Percentiles rank a stretch among this genome's conserved stretches.
Conservation (phyloP, 108 stramenopile species). For the Nitzschia palea region DNA sequence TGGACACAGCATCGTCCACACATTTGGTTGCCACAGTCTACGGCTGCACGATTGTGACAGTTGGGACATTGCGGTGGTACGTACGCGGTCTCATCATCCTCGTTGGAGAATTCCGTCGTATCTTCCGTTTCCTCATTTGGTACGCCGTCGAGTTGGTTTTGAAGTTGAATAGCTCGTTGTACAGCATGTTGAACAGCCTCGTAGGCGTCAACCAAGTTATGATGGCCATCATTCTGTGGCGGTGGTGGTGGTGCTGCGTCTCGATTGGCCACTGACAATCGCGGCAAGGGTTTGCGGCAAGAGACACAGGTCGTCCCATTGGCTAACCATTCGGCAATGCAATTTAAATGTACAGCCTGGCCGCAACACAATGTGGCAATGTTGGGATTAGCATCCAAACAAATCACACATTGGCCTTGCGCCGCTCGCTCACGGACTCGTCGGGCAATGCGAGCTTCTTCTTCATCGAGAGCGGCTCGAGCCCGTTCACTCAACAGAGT, state of each 20-base stretch:
- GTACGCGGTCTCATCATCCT: neutral
- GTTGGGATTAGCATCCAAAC: constrained; percentile 43
- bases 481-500: constrained; percentile 16
- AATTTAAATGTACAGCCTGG: constrained; percentile 47
- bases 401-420: constrained; percentile 36
- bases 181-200: neutral
- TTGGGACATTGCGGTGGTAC: neutral
- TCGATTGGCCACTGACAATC: constrained; percentile 4
- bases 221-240: neutral
- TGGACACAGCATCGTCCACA: constrained; percentile 44
- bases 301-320: constrained; percentile 20
- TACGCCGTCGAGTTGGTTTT: neutral
- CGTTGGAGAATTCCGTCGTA: neutral
- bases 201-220: neutral
- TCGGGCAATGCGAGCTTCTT: constrained; percentile 37
- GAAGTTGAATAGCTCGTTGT: neutral
- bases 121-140: neutral
- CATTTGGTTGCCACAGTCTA: constrained; percentile 31
- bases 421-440: constrained; percentile 35
- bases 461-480: constrained; percentile 9
- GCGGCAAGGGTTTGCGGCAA: constrained; percentile 35
- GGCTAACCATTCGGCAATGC: constrained; percentile 43
- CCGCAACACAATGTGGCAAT: constrained; percentile 53
- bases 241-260: neutral
- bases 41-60: constrained; percentile 14